Base-by-base conservation (phyloP, 371 early-diverging fungal species). In the Parasitella parasitica region DNA sequence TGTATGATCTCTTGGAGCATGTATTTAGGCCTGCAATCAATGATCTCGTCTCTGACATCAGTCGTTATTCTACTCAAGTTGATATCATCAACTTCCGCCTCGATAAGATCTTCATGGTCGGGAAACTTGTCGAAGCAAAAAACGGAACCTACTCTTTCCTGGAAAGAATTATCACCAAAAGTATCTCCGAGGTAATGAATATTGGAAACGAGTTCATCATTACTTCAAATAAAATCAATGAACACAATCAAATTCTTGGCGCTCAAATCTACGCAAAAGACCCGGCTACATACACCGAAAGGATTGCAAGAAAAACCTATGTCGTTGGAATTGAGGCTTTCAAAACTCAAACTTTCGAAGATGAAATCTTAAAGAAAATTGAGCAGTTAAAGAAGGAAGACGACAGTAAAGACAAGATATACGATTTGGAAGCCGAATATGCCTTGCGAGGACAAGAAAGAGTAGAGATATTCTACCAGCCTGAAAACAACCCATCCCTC, bases 41-140 rank as follows among this genome's bases (percentile, higher is more conserved):
- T 8, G 55, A 61, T 26, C 15, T 61, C 0, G 62, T 41, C 1
- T 43, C 30, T 13, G 54, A 61, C 4, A 54, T 61, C 3, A 46
- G 46, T 20, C 53, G 62, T 24, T 55, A 54, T 7, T 13, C 36
- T 4, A 61, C 49, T 3, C 54, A 61, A 48, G 36, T 18, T 13
- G 46, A 28, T 11, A 48, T 61, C 27, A 27, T 15, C 5, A 34
- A 41, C 18, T 54, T 48, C 15, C 34, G 48, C 20, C n/a, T 61
- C 7, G 55, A 61, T 4, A 54, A 54, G n/a, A 61, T 61, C n/a
- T 61, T 54, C 35, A 46, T 61, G 26, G 20, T 54, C 24, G 62
- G 55, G 27, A 46, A 27, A 1, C 20, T 54, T 3, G 13, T 61
- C 4, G 55, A 54, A 18, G 46, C 62, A 18, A 22, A 15, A 11